Percentiles rank a stretch among this genome's conserved stretches.
phyloP scores from a whole-genome alignment of 139 green algal genomes.

The Chlamydomonas sphaeroides region DNA sequence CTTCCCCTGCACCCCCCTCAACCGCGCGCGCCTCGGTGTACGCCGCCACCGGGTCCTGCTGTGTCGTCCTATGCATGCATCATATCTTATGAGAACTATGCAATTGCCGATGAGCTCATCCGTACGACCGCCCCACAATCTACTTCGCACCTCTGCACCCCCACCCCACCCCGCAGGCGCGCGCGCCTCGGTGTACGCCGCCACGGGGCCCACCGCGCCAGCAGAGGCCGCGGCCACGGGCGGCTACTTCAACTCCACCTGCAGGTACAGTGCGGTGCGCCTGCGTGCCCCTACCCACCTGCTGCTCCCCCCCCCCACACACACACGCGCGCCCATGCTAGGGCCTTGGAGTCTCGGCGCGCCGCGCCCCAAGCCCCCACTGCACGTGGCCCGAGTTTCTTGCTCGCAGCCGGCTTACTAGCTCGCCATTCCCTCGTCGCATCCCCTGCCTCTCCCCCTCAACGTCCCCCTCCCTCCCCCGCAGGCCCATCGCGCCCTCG shows the following conservation, averaged over 20 bases:
- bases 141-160: neutral
- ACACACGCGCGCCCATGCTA: neutral
- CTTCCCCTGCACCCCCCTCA: slow-evolving; percentile 2
- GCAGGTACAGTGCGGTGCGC: too few species aligned
- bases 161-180: slow-evolving; percentile 39
- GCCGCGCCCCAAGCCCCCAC: too few species aligned
- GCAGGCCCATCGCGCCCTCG: slow-evolving; percentile 5
- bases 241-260: slow-evolving; percentile 74
- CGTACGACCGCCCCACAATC: slow-evolving; percentile 2
- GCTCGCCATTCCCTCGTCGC: too few species aligned
- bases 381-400: too few species aligned
- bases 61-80: too few species aligned
- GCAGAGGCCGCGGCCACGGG: slow-evolving; percentile 29
- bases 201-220: slow-evolving; percentile 49
- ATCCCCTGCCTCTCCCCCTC: too few species aligned
- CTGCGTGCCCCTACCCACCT: neutral
- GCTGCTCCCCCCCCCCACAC: too few species aligned
- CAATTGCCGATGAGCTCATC: too few species aligned
- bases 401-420: too few species aligned
- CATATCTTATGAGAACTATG: too few species aligned
- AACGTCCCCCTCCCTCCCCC: too few species aligned
- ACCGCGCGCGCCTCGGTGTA: slow-evolving; percentile 63
- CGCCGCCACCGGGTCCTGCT: too few species aligned
- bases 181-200: slow-evolving; percentile 64
- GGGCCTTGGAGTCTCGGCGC: neutral